Base-by-base conservation (phyloP, 768 basidiomycete species). In the Suillus tomentosus region DNA sequence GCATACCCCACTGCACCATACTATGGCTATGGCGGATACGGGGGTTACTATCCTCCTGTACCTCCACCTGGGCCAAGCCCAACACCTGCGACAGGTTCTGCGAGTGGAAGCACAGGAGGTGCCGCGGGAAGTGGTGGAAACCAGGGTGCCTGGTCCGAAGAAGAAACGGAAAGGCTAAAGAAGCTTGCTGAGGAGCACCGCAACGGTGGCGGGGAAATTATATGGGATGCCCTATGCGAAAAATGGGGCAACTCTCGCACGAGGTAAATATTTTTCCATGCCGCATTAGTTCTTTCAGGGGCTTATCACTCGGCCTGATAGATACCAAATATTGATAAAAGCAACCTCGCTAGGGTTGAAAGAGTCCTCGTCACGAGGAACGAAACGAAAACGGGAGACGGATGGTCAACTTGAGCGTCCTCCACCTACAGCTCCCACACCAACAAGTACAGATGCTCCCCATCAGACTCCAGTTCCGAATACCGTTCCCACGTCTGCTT, bases 271-370 rank as follows among this genome's bases (percentile, higher is more conserved):
- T 53, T 31, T 62, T 61, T 50, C 37, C 13, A 57, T 43, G 53
- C 31, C n/a, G 45, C 9, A 11, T 54, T 13, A 2, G 24, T 42
- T 22, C 39, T 19, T 62, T 53, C 53, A 31, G 43, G 53, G 34
- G 31, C 36, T 64, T 42, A 43, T 48, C 48, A 53, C 15, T 50
- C 47, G 37, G 27, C 34, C 17, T 48, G 40, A 54, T 64, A 94
- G 92, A 71, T 91, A 92, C 69, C 92, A 94, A 73, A 92, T 94
- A 62, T 78, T 93, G 40, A 85, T 92, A 65, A 93, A 92, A 75
- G 92, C 91, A 2, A 94, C 89, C 2, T 78, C 82, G n/a, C 74
- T 94, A 19, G 89, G 90, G 11, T 79, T 94, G 56, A 93, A 93
- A 74, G 89, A 90, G 68, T 91, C 88, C 66, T 86, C 90, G 19